A percentile compares a stretch with the other conserved stretches of the same genome.
Conservation (phyloP, 2,329 filamentous ascomycete genomes). For the Tolypocladium pustulatum region DNA sequence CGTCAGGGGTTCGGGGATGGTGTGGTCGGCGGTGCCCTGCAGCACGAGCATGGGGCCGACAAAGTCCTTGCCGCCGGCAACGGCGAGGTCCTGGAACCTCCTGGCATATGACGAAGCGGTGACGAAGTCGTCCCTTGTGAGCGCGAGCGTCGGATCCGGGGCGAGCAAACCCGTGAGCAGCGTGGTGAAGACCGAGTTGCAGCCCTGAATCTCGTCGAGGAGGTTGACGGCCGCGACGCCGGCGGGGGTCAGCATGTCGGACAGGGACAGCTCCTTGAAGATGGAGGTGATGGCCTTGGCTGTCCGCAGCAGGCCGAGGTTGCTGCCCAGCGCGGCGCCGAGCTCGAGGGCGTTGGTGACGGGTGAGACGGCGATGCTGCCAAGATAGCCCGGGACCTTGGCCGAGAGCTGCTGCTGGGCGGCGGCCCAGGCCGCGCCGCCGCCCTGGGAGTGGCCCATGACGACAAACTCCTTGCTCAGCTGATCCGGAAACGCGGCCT, state of each 20-base stretch:
- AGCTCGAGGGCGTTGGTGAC: slow-evolving; percentile 13
- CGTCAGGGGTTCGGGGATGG: slow-evolving; percentile 6
- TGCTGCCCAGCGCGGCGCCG: not conserved
- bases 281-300: slow-evolving; percentile 6
- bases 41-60: slow-evolving; percentile 25
- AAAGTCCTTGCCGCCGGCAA: slow-evolving; percentile 19
- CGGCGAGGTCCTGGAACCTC: slow-evolving; percentile 13
- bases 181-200: slow-evolving; percentile 4
- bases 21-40: slow-evolving; percentile 18
- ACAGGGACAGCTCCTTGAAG: slow-evolving; percentile 6
- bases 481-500: slow-evolving; percentile 24
- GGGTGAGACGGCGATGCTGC: slow-evolving; percentile 21
- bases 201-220: slow-evolving; percentile 7
- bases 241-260: slow-evolving; percentile 5
- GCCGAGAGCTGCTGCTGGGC: slow-evolving; percentile 15
- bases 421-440: slow-evolving; percentile 28
- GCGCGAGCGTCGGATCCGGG: not conserved
- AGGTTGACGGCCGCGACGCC: slow-evolving; percentile 5
- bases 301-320: slow-evolving; percentile 4
- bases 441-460: slow-evolving; percentile 37
- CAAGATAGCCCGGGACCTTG: slow-evolving; percentile 24
- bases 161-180: slow-evolving; percentile 1
- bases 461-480: slow-evolving; percentile 27
- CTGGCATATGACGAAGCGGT: slow-evolving; percentile 8
- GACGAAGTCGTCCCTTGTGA: slow-evolving; percentile 8